A percentile compares a stretch with the other conserved stretches of the same genome.
phyloP scores from a whole-genome alignment of 148 eudicot genomes.

The Camellia japonica region DNA sequence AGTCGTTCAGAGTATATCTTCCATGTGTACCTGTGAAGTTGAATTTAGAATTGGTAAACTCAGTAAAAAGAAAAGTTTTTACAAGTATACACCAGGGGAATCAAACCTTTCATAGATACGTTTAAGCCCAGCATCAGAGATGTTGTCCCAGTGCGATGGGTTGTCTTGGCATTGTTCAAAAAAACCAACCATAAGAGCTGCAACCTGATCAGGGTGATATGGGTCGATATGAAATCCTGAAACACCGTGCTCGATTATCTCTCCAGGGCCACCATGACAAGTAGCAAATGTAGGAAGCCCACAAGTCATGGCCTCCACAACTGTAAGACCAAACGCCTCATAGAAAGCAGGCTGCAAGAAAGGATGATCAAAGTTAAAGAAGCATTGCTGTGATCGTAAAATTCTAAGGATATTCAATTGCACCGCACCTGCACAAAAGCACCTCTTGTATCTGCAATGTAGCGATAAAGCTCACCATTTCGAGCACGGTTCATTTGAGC shows the following conservation, averaged over 20 bases:
- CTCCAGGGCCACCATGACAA: slow-evolving; percentile 34
- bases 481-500: slow-evolving; percentile 36
- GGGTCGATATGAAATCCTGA: slow-evolving; percentile 38
- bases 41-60: background rate
- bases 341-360: slow-evolving; percentile 35
- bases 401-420: background rate
- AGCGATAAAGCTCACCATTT: slow-evolving; percentile 37
- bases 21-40: slow-evolving; percentile 30
- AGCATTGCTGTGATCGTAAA: background rate
- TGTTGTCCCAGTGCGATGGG: slow-evolving; percentile 23
- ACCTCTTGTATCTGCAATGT: slow-evolving; percentile 31
- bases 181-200: slow-evolving; percentile 16
- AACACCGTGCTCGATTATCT: slow-evolving; percentile 33
- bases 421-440: slow-evolving; percentile 31
- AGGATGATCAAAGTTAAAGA: background rate
- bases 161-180: slow-evolving; percentile 24
- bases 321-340: slow-evolving; percentile 41
- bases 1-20: slow-evolving; percentile 34
- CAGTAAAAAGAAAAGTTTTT: background rate
- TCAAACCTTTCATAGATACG: slow-evolving; percentile 32
- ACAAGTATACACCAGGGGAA: background rate
- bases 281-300: slow-evolving; percentile 38
- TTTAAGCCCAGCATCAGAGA: slow-evolving; percentile 26
- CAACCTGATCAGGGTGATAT: slow-evolving; percentile 30
- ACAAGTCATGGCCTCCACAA: slow-evolving; percentile 40